Conservation (phyloP, 177 flowering plant genomes). For the Tripterygium wilfordii region DNA sequence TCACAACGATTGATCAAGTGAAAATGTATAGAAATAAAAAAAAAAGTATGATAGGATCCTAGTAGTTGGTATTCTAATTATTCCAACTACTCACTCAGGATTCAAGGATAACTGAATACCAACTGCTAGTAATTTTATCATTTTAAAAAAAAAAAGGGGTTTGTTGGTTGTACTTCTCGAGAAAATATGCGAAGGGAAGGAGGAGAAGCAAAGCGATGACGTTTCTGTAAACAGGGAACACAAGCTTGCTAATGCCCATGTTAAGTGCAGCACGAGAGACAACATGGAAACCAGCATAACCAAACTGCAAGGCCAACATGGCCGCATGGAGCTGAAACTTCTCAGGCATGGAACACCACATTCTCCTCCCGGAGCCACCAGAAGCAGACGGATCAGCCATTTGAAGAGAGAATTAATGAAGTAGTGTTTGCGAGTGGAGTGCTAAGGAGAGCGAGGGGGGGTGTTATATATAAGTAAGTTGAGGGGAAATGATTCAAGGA, state of each 20-base stretch:
- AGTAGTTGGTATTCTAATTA: no score
- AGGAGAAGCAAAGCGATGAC: conserved; percentile 81
- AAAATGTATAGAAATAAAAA: no score
- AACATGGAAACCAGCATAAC: conserved; percentile 96
- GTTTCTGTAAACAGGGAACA: conserved; percentile 89
- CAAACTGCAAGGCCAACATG: conserved; percentile 99
- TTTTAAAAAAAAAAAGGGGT: neutral
- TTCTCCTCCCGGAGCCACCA: conserved; percentile 29
- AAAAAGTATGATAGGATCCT: no score
- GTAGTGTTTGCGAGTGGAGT: no score
- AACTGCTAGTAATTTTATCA: no score
- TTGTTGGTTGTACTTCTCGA: conserved; percentile 78
- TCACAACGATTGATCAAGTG: no score
- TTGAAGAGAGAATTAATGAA: neutral
- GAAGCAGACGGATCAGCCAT: conserved; percentile 86
- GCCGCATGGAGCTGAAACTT: conserved; percentile 80
- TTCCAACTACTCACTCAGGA: no score
- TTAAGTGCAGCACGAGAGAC: conserved; percentile 94
- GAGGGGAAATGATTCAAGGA: neutral
- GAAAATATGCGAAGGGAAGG: conserved; percentile 86
- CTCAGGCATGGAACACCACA: conserved; percentile 68
- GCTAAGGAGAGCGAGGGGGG: no score
- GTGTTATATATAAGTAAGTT: neutral
- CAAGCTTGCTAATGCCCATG: conserved; percentile 95
- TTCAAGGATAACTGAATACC: no score